Base-by-base conservation (phyloP, 176 grass and related monocot genomes). In the Carex parvula region DNA sequence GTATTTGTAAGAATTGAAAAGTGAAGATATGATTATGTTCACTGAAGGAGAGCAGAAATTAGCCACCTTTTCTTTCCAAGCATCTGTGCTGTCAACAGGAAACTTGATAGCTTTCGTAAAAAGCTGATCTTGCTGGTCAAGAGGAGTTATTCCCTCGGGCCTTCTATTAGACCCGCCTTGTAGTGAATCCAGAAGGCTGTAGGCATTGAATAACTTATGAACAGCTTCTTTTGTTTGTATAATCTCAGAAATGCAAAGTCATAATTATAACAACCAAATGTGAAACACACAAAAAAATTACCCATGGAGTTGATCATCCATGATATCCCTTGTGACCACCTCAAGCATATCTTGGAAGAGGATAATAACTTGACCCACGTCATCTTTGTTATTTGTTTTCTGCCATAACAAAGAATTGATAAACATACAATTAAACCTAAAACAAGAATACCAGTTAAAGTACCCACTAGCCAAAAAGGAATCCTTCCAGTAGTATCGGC, bases 331-430 rank as follows among this genome's bases (percentile, higher is more conserved):
- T 79, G 93, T 98, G 33, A 98, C 91, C 70, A 98, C 96, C 88
- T 98, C 96, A 90, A 90, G 93, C 96, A 99, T 99, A 89, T 99
- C 96, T 90, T 95, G 96, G 48, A 99, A 99, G 82, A 95, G 87
- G 91, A 99, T 95, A 60, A 93, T 92, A 12, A 99, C 92, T 78
- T 93, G 89, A 52, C 84, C 88, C 78, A 90, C 81, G 57, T 93
- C 96, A 50, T 92, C 93, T 72, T 91, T 56, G 60, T 89, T 99
- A 75, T 99, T 99, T n/a, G 60, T 86, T 89, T 93, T 94, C 93
- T 99, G 86, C 60, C 76, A 50, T 44, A 58, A 88, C 60, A 90
- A 46, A 86, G 29, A 88, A 83, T 44, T 79, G 57, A 67, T 64
- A 71, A 83, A 88, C 52, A 89, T 39, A 46, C 59, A 11, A 50